Percentiles rank a stretch among this genome's conserved stretches.
These are phyloP conservation scores for Metschnikowia drakensbergensis DNA, from an alignment of 805 yeast species.

Conservation along the genomic window DNA sequence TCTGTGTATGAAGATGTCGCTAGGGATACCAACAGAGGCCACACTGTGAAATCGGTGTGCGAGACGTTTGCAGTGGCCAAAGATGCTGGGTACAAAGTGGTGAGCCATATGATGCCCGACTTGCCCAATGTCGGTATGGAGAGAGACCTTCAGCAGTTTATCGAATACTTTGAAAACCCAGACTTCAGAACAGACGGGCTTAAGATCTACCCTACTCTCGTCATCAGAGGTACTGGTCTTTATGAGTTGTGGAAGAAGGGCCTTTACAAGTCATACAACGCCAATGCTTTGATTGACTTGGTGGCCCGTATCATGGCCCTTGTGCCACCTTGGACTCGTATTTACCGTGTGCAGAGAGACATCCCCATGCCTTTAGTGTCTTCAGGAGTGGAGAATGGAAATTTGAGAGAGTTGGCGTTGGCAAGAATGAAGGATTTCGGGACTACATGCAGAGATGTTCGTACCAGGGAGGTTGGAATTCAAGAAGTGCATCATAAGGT, in stretches of 20 bases:
- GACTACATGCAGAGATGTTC: conserved; percentile 89
- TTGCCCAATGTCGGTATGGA: conserved; percentile 98
- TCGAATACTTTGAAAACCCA: conserved; percentile 95
- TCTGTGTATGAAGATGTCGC: conserved; percentile 98
- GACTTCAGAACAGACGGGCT: conserved; percentile 96
- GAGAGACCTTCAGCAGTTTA: conserved; percentile 91
- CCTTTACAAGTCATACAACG: conserved; percentile 87
- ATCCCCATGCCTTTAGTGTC: conserved; percentile 98
- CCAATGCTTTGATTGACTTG: conserved; percentile 87
- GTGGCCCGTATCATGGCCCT: conserved; percentile 94
- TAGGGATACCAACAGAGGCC: conserved; percentile 96
- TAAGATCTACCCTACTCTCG: conserved; percentile 92
- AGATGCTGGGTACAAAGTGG: conserved; percentile 97
- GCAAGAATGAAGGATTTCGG: conserved; percentile 99
- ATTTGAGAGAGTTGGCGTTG: conserved; percentile 87
- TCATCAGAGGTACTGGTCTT: conserved; percentile 94
- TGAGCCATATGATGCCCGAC: conserved; percentile 99
- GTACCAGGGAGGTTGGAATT: conserved; percentile 97
- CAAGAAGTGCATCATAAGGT: conserved; percentile 98
- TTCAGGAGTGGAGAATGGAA: conserved; percentile 97
- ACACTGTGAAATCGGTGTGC: conserved; percentile 92
- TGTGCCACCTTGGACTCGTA: conserved; percentile 99
- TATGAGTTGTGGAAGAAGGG: conserved; percentile 98
- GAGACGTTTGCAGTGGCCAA: conserved; percentile 95
- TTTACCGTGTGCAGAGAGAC: conserved; percentile 96